Percentiles rank a stretch among this genome's conserved stretches.
Conservation (phyloP, 106 monocot species). For the Vanilla planifolia region DNA sequence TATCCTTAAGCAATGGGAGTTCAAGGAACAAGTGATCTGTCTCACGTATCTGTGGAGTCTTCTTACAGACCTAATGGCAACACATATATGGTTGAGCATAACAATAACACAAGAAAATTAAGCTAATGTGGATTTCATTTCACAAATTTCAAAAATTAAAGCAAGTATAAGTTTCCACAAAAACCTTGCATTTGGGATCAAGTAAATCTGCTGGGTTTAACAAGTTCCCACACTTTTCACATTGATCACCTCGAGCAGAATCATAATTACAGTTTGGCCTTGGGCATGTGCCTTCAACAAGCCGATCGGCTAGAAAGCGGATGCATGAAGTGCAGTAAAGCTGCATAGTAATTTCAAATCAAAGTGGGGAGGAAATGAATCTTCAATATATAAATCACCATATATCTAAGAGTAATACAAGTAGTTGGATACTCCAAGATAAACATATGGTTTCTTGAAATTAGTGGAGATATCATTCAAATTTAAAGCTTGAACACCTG, state of each 20-base stretch:
- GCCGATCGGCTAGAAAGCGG: slow-evolving; percentile 83
- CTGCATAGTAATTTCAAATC: slow-evolving; percentile 30
- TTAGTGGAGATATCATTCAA: not conserved
- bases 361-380: not conserved
- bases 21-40: slow-evolving; percentile 94
- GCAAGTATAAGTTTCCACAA: not conserved
- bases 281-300: slow-evolving; percentile 93
- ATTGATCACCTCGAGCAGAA: slow-evolving; percentile 87
- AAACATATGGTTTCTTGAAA: too few species aligned
- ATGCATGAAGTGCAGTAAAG: slow-evolving; percentile 81
- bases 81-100: not conserved
- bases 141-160: not conserved
- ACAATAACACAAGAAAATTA: not conserved
- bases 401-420: not conserved
- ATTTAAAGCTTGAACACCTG: slow-evolving; percentile 11
- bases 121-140: not conserved
- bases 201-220: slow-evolving; percentile 82
- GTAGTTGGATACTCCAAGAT: not conserved
- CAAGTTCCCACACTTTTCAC: slow-evolving; percentile 92
- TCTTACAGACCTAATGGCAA: slow-evolving; percentile 54
- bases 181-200: slow-evolving; percentile 95
- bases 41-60: slow-evolving; percentile 69
- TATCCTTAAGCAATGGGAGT: slow-evolving; percentile 61
- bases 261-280: slow-evolving; percentile 64
- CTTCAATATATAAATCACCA: not conserved